Evolutionary conservation across 1,284 basidiomycete species (phyloP).

Genomic region (Malassezia obtusa): DNA sequence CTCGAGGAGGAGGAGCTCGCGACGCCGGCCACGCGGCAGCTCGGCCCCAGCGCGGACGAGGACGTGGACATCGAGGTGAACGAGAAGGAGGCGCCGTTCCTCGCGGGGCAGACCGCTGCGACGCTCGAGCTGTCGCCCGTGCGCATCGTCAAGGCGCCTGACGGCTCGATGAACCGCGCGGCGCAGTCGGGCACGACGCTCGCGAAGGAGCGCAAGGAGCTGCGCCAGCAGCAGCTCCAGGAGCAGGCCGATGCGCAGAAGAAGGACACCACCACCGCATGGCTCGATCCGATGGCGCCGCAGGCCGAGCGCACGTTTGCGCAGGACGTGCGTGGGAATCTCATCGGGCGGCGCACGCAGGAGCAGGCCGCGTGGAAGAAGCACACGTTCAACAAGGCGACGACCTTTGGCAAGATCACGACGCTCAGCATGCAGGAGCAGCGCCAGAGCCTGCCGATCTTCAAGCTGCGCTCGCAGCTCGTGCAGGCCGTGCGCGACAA

Average conservation of each 20-base stretch:
- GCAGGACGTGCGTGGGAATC: conserved; percentile 75
- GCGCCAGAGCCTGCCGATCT: conserved; percentile 80
- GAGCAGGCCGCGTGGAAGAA: conserved; percentile 85
- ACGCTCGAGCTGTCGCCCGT: conserved; percentile 92
- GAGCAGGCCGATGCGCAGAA: conserved; percentile 88
- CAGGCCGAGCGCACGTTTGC: conserved; percentile 79
- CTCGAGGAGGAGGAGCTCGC: conserved; percentile 60
- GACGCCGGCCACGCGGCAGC: conserved; percentile 28
- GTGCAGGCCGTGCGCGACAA: conserved; percentile 88
- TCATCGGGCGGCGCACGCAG: conserved; percentile 69
- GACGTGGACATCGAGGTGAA: conserved; percentile 94
- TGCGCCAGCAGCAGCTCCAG: conserved; percentile 86
- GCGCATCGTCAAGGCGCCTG: conserved; percentile 67
- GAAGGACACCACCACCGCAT: conserved; percentile 83
- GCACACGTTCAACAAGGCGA: conserved; percentile 89
- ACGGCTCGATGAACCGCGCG: conserved; percentile 68
- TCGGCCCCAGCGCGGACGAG: conserved; percentile 36
- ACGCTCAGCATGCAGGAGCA: conserved; percentile 85
- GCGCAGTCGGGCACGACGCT: conserved; percentile 84
- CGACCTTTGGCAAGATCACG: conserved; percentile 87
- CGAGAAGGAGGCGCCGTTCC: conserved; percentile 92
- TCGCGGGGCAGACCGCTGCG: conserved; percentile 88
- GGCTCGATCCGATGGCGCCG: conserved; percentile 96
- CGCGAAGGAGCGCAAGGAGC: conserved; percentile 86
- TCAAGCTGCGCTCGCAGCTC: conserved; percentile 83